Evolutionary conservation across 2,329 filamentous ascomycete species (phyloP), one percentile per base, ranked within the genome.

Genomic region (Trichoderma sp.): DNA sequence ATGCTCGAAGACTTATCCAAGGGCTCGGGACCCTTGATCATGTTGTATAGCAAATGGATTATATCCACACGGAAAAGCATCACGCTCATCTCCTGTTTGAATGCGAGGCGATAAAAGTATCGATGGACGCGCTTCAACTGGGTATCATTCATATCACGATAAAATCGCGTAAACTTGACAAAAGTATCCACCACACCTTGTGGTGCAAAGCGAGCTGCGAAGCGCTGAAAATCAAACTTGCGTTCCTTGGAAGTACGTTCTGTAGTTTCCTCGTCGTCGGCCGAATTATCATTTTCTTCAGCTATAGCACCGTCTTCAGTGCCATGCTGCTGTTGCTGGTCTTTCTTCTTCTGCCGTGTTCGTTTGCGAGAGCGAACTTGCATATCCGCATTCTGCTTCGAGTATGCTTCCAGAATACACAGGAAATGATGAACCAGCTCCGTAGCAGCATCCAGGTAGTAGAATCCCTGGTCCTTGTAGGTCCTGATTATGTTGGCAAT

Each of bases 391-490:
- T 99, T 98, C 75, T 97, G 92, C 77, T 97, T 97, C 0, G 94
- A 94, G 76, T 97, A 99, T 6, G 89, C 87, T 78, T 99, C 95
- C 27, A 99, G 81, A 78, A 98, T 94, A 53, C 93, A 91, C 64
- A 98, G 81, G 76, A 97, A 98, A 64, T 97, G 92, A 75, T 98
- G 93, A 0, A 92, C 86, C 45, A 98, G 87, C 74, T 99, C 94
- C 1, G 94, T 98, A 68, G 91, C 90, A 6, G 94, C 91, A 78
- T 99, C 94, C 1, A 99, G 85, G 73, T 97, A 99, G 66, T 93
- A 92, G 73, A 97, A 95, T 0, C 92, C 92, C 80, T 98, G 95
- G 69, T 94, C 92, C 72, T 96, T 97, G 81, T 96, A 98, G n/a
- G 86, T 90, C 70, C 90, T 86, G 1, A 94, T 84, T 64, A 97